Evolutionary conservation across 2,329 filamentous ascomycete species (phyloP), one percentile per base, ranked within the genome.

Genomic region (Epicoccum nigrum): DNA sequence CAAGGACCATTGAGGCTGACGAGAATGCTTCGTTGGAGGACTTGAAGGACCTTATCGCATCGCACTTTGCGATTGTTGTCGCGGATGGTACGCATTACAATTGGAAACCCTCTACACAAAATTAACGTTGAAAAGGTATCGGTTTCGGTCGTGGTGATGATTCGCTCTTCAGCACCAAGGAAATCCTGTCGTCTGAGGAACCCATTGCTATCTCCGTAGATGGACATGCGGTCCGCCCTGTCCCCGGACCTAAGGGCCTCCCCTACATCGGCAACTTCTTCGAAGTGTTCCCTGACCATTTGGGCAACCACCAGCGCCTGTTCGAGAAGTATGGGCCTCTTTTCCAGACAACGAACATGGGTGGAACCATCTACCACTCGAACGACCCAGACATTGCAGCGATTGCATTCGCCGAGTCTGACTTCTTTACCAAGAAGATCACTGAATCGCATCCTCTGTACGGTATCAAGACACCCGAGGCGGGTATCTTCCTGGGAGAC

Each of bases 121-220:
- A 13, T 40, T 54, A 13, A 56, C 15, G 2, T 11, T 30, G 8
- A n/a, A 11, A 11, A 59, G 54, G 56, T 17, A 46, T 62, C 23
- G 51, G 46, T 5, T 60, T 60, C 19, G 41, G 46, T 19, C 51
- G 40, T 21, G 44, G 52, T 12, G 55, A 46, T 28, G 34, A 43
- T 12, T 27, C 23, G 17, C n/a, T 58, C 0, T 43, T 30, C 7
- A 54, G 52, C 8, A 42, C 56, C 20, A 50, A 51, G 9, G 50
- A 56, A 4, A 51, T 60, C n/a, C 4, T 54, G 16, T 49, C 55
- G 0, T 58, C 58, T 23, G 28, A 55, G 16, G 53, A 45, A 20
- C 49, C 68, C 6, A 58, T 71, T 23, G 61, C 55, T 46, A 73
- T 83, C 55, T 77, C 74, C 4, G 74, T 83, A 13, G 80, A 83